Conservation (phyloP, 2,329 filamentous ascomycete genomes). For the Microcyclospora tardicrescens region DNA sequence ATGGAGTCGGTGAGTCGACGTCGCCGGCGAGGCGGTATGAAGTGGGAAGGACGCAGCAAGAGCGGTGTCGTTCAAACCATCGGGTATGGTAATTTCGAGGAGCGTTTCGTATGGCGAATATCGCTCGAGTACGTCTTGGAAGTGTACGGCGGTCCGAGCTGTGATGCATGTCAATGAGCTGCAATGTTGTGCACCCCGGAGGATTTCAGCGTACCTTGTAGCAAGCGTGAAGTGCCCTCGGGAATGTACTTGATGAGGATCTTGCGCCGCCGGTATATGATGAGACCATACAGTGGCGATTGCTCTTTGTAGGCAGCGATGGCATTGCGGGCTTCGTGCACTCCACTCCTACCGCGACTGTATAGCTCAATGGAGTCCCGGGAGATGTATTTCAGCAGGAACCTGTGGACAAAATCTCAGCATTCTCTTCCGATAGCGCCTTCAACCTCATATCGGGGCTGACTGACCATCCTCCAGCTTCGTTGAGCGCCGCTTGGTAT, state of each 20-base stretch:
- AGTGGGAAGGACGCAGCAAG: slow-evolving; percentile 80
- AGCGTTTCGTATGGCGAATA: slow-evolving; percentile 80
- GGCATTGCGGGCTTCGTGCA: slow-evolving; percentile 67
- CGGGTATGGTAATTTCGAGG: slow-evolving; percentile 60
- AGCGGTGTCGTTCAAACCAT: slow-evolving; percentile 75
- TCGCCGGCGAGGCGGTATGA: slow-evolving; percentile 75
- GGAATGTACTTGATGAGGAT: slow-evolving; percentile 88
- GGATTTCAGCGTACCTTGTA: slow-evolving; percentile 56
- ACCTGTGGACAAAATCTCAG: slow-evolving; percentile 45
- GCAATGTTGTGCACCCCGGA: slow-evolving; percentile 1
- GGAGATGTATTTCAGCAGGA: slow-evolving; percentile 79
- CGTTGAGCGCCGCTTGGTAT: slow-evolving; percentile 63
- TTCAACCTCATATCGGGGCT: too few species aligned
- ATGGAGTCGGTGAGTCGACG: slow-evolving; percentile 70
- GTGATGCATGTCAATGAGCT: slow-evolving; percentile 11
- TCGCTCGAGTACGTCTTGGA: slow-evolving; percentile 46
- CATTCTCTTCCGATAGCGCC: background rate
- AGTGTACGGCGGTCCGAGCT: slow-evolving; percentile 71
- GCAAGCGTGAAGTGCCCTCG: slow-evolving; percentile 74
- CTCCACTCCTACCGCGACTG: slow-evolving; percentile 63
- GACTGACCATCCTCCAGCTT: slow-evolving; percentile 91
- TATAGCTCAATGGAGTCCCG: slow-evolving; percentile 79
- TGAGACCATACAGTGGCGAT: slow-evolving; percentile 81
- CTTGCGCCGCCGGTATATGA: slow-evolving; percentile 79
- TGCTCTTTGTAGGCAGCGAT: slow-evolving; percentile 69